Evolutionary conservation across 2,329 filamentous ascomycete species (phyloP), one percentile per base, ranked within the genome.

Genomic region (Hortaea sp.): DNA sequence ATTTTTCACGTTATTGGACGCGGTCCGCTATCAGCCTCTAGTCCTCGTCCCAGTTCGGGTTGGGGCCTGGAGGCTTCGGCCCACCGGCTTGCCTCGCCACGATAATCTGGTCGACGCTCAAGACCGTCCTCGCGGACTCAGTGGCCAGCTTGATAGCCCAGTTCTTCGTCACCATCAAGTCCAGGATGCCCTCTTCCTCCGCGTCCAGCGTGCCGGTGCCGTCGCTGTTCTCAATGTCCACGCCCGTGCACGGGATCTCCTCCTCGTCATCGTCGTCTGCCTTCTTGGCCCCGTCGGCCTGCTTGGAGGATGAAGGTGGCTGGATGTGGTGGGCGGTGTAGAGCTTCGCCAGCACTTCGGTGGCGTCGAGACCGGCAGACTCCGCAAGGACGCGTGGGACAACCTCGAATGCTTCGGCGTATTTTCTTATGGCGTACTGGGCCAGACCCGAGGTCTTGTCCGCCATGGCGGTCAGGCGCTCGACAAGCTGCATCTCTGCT

Each of bases 81-180:
- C 92, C 92, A 63, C 92, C 92, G 41, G 94, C 92, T 72, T 97
- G 92, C 71, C 90, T 82, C 53, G 94, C 89, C 48, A 98, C 92
- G 64, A 98, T 98, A 63, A 98, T 98, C 72, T 98, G 94, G 69
- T 98, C 92, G 35, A 98, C 92, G 41, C 88, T 94, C 54, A 98
- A 74, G 29, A 98, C 85, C 41, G 92, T 98, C 60, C 92, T 79
- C 44, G 88, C 90, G 37, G 92, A 84, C 70, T 98, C 92, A 27
- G 90, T 95, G 34, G 92, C 94, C 54, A 98, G 76, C 72, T 92
- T 92, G 68, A 98, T 95, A 41, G 92, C 92, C 90, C 89, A 97
- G 63, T 82, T 83, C 78, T 98, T 98, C 55, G 85, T 82, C 50
- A 89, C 81, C 70, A 97, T 77, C 39, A 98, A 76, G 65, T 98